phyloP scores from a whole-genome alignment of 768 basidiomycete species.

The Scleroderma citrinum region DNA sequence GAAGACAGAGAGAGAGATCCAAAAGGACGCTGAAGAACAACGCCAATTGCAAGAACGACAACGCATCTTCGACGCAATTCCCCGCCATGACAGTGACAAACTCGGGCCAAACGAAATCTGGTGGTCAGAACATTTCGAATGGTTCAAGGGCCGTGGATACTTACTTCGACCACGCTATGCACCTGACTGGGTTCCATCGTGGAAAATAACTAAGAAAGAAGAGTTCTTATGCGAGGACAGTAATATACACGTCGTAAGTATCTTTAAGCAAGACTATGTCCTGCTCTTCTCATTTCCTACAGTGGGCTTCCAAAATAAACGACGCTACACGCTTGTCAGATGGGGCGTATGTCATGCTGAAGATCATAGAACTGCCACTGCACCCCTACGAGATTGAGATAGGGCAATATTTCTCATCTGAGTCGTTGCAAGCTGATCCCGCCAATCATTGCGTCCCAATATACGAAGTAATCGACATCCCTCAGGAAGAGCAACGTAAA shows the following conservation, averaged over 20 bases:
- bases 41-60: neutral
- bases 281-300: constrained; percentile 27
- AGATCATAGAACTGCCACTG: constrained; percentile 7
- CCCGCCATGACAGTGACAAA: neutral
- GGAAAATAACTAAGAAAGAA: constrained; percentile 14
- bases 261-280: neutral
- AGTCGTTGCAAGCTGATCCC: neutral
- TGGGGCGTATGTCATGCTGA: constrained; percentile 23
- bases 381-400: constrained; percentile 17
- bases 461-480: constrained; percentile 9
- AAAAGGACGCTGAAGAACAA: neutral
- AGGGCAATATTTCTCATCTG: constrained; percentile 7
- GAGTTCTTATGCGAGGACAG: constrained; percentile 9
- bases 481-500: constrained; percentile 2
- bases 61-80: neutral
- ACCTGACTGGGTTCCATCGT: constrained; percentile 26
- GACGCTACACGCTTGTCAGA: constrained; percentile 24
- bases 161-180: constrained; percentile 30
- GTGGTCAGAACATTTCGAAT: constrained; percentile 22
- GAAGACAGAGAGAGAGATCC: neutral
- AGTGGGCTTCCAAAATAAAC: constrained; percentile 25
- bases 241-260: constrained; percentile 6
- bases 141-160: constrained; percentile 29
- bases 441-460: constrained; percentile 20
- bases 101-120: constrained; percentile 4